Evolutionary conservation across 2,329 filamentous ascomycete genomes (phyloP).

Genomic region (Aspergillus sojae): DNA sequence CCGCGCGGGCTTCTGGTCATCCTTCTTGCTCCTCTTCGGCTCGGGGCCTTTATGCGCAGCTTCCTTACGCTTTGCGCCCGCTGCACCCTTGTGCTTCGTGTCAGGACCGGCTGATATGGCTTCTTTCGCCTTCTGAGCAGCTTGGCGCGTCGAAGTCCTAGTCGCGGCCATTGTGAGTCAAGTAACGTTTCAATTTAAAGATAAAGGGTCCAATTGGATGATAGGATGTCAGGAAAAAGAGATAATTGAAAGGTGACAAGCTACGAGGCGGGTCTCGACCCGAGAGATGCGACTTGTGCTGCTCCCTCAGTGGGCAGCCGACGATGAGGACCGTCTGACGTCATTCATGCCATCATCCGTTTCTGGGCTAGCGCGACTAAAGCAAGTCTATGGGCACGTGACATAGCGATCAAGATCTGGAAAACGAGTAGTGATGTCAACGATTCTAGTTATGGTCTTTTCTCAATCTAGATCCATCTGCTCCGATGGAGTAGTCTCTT

Average conservation of each 20-base stretch:
- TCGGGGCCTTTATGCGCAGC: slow-evolving; percentile 26
- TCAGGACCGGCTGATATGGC: slow-evolving; percentile 39
- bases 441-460: slow-evolving; percentile 2
- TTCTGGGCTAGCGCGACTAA: slow-evolving; percentile 9
- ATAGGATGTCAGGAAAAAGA: not conserved
- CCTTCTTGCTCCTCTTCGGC: slow-evolving; percentile 45
- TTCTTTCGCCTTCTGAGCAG: slow-evolving; percentile 48
- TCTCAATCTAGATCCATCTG: slow-evolving; percentile 41
- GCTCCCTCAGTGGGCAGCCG: slow-evolving; percentile 1
- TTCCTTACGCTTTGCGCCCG: slow-evolving; percentile 46
- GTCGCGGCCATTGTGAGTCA: slow-evolving; percentile 31
- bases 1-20: slow-evolving; percentile 16
- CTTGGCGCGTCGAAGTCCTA: slow-evolving; percentile 46
- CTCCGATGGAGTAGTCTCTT: slow-evolving; percentile 24
- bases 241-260: not conserved
- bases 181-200: not conserved
- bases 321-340: slow-evolving; percentile 34
- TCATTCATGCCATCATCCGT: slow-evolving; percentile 27
- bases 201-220: not conserved
- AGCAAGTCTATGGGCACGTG: not conserved
- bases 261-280: not conserved
- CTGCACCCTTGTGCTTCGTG: slow-evolving; percentile 27
- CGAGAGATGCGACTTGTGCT: not conserved
- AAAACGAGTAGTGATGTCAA: not conserved
- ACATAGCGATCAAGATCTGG: not conserved